These are phyloP conservation scores for Fusarium begoniae DNA, from an alignment of 2,329 filamentous ascomycete genomes.

Conservation along the genomic window DNA sequence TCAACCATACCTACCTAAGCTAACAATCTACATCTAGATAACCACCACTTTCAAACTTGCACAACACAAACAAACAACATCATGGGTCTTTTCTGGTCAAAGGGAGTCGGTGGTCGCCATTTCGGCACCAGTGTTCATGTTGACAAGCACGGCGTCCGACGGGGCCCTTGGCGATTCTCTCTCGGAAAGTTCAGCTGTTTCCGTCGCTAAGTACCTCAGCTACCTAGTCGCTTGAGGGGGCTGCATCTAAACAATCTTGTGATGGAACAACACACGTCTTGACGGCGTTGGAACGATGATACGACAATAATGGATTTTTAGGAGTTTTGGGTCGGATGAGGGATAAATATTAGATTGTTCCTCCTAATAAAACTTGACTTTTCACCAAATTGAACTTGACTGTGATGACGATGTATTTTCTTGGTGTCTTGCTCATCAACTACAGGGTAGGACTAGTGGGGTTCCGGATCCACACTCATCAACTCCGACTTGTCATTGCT, in stretches of 20 bases:
- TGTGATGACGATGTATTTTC: neutral
- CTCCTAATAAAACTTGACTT: constrained; percentile 9
- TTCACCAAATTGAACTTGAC: neutral
- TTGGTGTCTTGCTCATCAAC: neutral
- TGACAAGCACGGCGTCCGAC: constrained; percentile 56
- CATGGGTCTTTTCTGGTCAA: constrained; percentile 61
- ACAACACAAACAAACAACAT: constrained; percentile 7
- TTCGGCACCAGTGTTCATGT: constrained; percentile 61
- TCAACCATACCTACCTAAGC: neutral
- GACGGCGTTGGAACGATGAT: constrained; percentile 2
- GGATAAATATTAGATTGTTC: neutral
- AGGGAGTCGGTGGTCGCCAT: constrained; percentile 57
- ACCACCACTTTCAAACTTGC: neutral
- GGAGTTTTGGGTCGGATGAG: constrained; percentile 10
- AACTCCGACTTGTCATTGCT: neutral
- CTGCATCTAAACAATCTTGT: neutral
- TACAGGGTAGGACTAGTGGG: constrained; percentile 18
- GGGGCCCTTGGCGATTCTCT: constrained; percentile 61
- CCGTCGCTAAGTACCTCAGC: constrained; percentile 41
- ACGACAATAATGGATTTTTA: constrained; percentile 9
- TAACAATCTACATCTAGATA: constrained; percentile 6
- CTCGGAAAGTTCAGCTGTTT: constrained; percentile 63
- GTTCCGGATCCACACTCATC: neutral
- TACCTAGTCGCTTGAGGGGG: neutral
- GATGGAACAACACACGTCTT: neutral